A percentile compares a stretch with the other conserved stretches of the same genome.
Evolutionary conservation across 176 grass and related monocot genomes (phyloP).

Genomic region (Bromus sterilis): DNA sequence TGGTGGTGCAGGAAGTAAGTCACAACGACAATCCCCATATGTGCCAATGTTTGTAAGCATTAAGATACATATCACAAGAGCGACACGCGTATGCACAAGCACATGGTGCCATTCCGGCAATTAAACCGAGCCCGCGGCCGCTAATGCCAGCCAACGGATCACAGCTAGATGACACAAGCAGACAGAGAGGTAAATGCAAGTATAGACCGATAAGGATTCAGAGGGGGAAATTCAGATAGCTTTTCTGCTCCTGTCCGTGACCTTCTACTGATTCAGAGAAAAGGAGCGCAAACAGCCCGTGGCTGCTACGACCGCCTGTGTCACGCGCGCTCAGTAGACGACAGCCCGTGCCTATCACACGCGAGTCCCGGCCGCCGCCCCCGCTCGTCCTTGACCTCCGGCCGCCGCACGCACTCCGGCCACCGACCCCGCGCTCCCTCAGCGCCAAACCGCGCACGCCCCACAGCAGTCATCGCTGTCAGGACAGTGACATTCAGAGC

Average conservation of each 20-base stretch:
- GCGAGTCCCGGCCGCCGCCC: too few species aligned
- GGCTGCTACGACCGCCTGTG: background rate
- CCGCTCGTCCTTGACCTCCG: background rate
- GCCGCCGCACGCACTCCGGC: too few species aligned
- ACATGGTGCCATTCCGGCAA: background rate
- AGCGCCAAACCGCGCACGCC: background rate
- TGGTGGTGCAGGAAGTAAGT: background rate
- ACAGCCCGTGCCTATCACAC: background rate
- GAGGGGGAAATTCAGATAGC: background rate
- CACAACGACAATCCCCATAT: background rate
- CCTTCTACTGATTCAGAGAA: background rate
- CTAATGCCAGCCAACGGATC: background rate
- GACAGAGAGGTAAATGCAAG: background rate
- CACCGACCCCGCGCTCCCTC: too few species aligned
- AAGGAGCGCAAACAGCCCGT: background rate
- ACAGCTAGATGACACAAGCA: background rate
- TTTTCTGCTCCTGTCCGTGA: background rate
- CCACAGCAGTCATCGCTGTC: background rate
- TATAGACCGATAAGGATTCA: too few species aligned
- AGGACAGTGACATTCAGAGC: too few species aligned
- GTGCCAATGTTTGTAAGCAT: background rate
- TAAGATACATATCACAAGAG: background rate
- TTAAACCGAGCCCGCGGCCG: background rate
- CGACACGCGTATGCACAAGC: background rate
- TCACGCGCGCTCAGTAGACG: background rate